phyloP scores from a whole-genome alignment of 2,329 filamentous ascomycete species.

The Sporothrix dimorphospora region DNA sequence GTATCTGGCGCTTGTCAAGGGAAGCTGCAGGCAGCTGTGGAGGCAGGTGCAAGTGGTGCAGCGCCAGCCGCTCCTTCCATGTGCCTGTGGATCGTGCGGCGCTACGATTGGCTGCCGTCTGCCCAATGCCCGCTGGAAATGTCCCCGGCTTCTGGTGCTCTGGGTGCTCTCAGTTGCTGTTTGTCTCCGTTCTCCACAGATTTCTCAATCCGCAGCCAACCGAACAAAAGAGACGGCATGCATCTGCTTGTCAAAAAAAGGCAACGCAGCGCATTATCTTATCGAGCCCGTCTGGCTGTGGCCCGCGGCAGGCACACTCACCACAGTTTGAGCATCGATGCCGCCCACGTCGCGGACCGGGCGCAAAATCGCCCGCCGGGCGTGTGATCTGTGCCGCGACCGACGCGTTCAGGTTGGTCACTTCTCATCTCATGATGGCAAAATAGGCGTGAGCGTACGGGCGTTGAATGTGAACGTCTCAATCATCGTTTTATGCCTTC shows the following conservation, averaged over 20 bases:
- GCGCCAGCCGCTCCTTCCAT: neutral
- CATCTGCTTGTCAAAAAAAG: neutral
- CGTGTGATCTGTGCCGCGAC: slow-evolving; percentile 36
- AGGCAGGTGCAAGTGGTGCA: slow-evolving; percentile 8
- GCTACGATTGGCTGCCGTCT: neutral
- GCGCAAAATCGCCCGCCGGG: slow-evolving; percentile 33
- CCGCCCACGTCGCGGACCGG: slow-evolving; percentile 23
- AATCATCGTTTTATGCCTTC: too few species aligned
- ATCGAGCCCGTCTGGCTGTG: neutral
- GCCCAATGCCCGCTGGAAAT: neutral
- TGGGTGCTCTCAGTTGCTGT: neutral
- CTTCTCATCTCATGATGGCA: neutral
- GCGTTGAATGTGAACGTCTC: too few species aligned
- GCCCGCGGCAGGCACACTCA: neutral
- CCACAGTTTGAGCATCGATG: neutral
- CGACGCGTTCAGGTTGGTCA: slow-evolving; percentile 29
- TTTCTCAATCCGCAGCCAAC: neutral
- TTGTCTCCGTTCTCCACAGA: slow-evolving; percentile 16
- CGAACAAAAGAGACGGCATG: neutral
- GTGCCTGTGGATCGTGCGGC: neutral
- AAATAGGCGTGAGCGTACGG: too few species aligned
- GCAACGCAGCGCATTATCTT: neutral
- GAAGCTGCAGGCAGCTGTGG: neutral
- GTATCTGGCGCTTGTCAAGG: neutral
- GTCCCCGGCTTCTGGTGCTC: neutral